A percentile compares a stretch with the other conserved stretches of the same genome.
phyloP scores from a whole-genome alignment of 2,329 filamentous ascomycete species.

The Apiospora rasikravindrae region DNA sequence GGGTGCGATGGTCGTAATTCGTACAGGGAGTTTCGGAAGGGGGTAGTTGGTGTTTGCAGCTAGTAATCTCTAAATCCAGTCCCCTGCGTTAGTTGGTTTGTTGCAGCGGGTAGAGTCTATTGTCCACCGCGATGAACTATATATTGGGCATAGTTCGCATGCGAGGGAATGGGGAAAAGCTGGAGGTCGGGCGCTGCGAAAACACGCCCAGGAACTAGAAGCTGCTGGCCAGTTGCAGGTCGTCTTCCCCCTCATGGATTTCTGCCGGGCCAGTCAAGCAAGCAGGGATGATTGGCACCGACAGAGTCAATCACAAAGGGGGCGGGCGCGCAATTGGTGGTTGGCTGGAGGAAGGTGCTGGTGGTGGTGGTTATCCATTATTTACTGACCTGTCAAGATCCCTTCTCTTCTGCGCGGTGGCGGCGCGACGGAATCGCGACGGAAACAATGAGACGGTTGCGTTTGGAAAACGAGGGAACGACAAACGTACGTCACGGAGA shows the following conservation, averaged over 20 bases:
- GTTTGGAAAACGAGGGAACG: background rate
- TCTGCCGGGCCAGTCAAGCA: background rate
- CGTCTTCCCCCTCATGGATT: background rate
- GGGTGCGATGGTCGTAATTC: background rate
- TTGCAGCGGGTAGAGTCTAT: conserved; percentile 10
- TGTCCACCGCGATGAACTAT: background rate
- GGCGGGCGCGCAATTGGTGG: background rate
- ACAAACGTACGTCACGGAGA: background rate
- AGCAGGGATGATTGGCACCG: background rate
- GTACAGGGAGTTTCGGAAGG: background rate
- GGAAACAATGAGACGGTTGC: conserved; percentile 4
- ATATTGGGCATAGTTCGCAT: background rate
- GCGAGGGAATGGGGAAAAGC: background rate
- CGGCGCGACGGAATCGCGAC: background rate
- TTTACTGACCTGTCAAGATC: conserved; percentile 16
- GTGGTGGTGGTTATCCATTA: conserved; percentile 13
- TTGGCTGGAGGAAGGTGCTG: conserved; percentile 4
- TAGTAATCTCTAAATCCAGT: conserved; percentile 9
- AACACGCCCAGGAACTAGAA: background rate
- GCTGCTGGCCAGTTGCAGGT: background rate
- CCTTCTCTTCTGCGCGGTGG: background rate
- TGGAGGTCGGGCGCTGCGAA: background rate
- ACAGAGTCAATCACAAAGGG: background rate
- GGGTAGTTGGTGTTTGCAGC: background rate
- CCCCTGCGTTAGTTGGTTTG: conserved; percentile 9